phyloP scores from a whole-genome alignment of 2,329 filamentous ascomycete genomes.

The Xylariaceae sp. region DNA sequence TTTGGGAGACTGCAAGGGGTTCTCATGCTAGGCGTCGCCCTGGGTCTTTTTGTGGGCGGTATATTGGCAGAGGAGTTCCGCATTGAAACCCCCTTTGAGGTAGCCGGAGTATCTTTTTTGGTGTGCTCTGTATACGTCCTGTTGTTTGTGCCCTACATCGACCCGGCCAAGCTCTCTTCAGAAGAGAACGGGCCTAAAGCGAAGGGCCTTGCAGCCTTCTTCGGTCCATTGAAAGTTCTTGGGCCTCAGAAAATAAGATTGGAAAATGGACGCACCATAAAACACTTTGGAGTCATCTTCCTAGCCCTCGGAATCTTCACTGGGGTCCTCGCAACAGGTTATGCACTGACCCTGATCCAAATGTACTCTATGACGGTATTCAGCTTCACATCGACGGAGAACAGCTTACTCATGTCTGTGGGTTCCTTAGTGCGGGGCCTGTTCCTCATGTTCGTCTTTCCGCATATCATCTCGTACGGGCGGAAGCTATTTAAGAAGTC shows the following conservation, averaged over 20 bases:
- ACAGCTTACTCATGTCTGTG: slow-evolving; percentile 33
- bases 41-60: slow-evolving; percentile 32
- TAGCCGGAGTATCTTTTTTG: slow-evolving; percentile 28
- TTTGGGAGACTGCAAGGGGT: slow-evolving; percentile 55
- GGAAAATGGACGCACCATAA: slow-evolving; percentile 23
- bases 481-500: slow-evolving; percentile 25
- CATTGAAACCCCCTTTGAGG: slow-evolving; percentile 33
- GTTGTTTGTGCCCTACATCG: slow-evolving; percentile 32
- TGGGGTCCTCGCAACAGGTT: slow-evolving; percentile 34
- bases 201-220: slow-evolving; percentile 24
- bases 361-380: slow-evolving; percentile 36
- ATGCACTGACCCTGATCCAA: slow-evolving; percentile 33
- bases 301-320: slow-evolving; percentile 33
- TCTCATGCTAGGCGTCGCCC: slow-evolving; percentile 31
- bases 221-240: slow-evolving; percentile 27
- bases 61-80: slow-evolving; percentile 28
- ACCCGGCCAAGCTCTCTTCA: slow-evolving; percentile 28
- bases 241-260: slow-evolving; percentile 30
- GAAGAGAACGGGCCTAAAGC: slow-evolving; percentile 16
- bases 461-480: slow-evolving; percentile 32
- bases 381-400: slow-evolving; percentile 30
- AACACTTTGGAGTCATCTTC: slow-evolving; percentile 30
- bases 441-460: slow-evolving; percentile 38
- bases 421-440: slow-evolving; percentile 29
- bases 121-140: slow-evolving; percentile 25